These are phyloP conservation scores for Boletus speciosus DNA, from an alignment of 768 basidiomycete genomes.

Conservation along the genomic window DNA sequence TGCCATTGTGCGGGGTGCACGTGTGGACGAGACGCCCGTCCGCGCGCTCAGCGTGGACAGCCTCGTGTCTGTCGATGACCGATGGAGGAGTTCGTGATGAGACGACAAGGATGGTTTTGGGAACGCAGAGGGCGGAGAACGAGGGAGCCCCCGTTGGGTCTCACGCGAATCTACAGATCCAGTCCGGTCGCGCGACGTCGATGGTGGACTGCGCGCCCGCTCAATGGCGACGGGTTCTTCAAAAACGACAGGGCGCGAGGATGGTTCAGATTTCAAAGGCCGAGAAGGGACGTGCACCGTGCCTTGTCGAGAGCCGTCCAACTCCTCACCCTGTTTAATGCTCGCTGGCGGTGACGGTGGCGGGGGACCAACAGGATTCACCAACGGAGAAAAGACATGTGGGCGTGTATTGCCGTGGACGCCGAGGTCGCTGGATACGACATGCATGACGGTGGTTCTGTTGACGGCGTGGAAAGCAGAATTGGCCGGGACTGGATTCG, in stretches of 20 bases:
- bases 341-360: slow-evolving; percentile 55
- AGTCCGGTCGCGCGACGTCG: slow-evolving; percentile 22
- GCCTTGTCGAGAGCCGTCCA: slow-evolving; percentile 19
- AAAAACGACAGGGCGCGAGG: slow-evolving; percentile 28
- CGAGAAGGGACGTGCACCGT: slow-evolving; percentile 28
- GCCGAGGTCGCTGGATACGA: slow-evolving; percentile 24
- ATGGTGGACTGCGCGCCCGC: slow-evolving; percentile 17
- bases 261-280: slow-evolving; percentile 19
- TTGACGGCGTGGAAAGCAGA: slow-evolving; percentile 35
- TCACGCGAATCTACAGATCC: slow-evolving; percentile 32
- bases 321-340: slow-evolving; percentile 23
- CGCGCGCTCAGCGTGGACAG: slow-evolving; percentile 30
- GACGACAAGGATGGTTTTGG: slow-evolving; percentile 7
- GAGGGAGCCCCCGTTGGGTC: slow-evolving; percentile 12
- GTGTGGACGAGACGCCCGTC: slow-evolving; percentile 19
- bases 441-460: slow-evolving; percentile 33
- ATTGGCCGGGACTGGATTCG: slow-evolving; percentile 32
- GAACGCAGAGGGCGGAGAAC: slow-evolving; percentile 22
- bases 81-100: slow-evolving; percentile 36
- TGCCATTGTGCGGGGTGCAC: slow-evolving; percentile 11
- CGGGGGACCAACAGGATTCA: slow-evolving; percentile 44
- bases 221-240: slow-evolving; percentile 31
- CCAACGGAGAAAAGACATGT: background rate
- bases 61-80: slow-evolving; percentile 52
- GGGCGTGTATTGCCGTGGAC: slow-evolving; percentile 5